Evolutionary conservation across 2,329 filamentous ascomycete species (phyloP), one percentile per base, ranked within the genome.

Genomic region (Epichloe scottii): DNA sequence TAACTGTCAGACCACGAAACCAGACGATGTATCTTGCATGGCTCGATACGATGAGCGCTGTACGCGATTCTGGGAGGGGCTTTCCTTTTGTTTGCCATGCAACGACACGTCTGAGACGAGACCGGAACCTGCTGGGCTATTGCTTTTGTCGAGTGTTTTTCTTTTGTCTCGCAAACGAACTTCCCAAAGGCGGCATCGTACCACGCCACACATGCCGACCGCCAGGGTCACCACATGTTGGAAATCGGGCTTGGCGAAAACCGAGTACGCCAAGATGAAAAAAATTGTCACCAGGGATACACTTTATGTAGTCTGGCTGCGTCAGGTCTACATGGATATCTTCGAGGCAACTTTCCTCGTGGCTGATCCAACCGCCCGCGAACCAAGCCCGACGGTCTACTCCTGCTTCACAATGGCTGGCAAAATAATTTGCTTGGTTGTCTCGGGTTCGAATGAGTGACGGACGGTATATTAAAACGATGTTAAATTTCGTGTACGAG

Each of bases 1-100:
- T 85, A 71, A 63, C 21, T 39, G 8, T 34, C 15, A 11, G 15
- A 23, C 5, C 15, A 37, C 19, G 40, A 14, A 35, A 37, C 6
- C 26, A 26, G 30, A 37, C 15, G 17, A 21, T 35, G 17, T 35
- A n/a, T 8, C 19, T 30, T 10, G 30, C 11, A 35, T 7, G 10
- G 17, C 12, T 21, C 14, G 47, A 42, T 21, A 35, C 37, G 8
- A 21, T 6, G 42, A 37, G 14, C 26, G 15, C 12, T 11, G 17
- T 42, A 26, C 12, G 26, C 26, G 26, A 40, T 38, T n/a, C 23
- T 40, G 10, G 8, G 39, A 26, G 46, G 12, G 8, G 37, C 46
- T 42, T 19, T 5, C 10, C 12, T 49, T 49, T 17, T 39, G 4
- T 15, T 44, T 21, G 26, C 23, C 33, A 42, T 34, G 35, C 37